Base-by-base conservation (phyloP, 768 basidiomycete genomes). In the Filobasidium wieringae region DNA sequence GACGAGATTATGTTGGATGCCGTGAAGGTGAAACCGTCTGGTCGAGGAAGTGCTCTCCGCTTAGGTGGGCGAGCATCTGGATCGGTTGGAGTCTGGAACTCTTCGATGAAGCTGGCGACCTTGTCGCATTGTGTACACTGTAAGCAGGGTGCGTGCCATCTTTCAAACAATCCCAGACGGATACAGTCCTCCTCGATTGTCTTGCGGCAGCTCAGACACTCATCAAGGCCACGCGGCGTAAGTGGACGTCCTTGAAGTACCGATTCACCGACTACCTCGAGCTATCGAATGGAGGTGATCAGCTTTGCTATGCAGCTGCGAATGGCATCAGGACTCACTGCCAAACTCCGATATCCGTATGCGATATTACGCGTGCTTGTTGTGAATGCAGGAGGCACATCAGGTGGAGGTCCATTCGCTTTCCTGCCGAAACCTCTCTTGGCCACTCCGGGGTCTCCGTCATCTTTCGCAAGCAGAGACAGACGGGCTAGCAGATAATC, bases 151-250 rank as follows among this genome's bases (percentile, higher is more conserved):
- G 89, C 87, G 74, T 99, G 95, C 95, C 95, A 97, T 45, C 93
- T 80, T 68, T 89, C 85, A 75, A 91, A 93, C n/a, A 90, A 92
- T 32, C 91, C 95, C 29, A 93, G 76, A 57, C 95, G 81, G 43
- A 89, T 87, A 68, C 95, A 97, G 64, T 97, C 95, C 72, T 99
- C 95, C 75, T 99, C 95, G 24, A 99, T 88, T 0, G 93, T 93
- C 61, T 83, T 77, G 40, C 81, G 80, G 73, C 95, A 99, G 67
- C 82, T 84, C 51, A 89, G 81, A 69, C 95, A 99, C 37, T 91
- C 80, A 76, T 99, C 95, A 17, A 68, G 67, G 24, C 51, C 51
- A 19, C 43, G 36, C 0, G 47, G 53, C 45, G 51, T 29, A 15
- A 45, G 26, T 26, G 64, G 64, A 12, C 65, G 64, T 24, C 72